These are phyloP conservation scores for Babesia bovis DNA, from an alignment of 169 alveolate species.

Conservation along the genomic window DNA sequence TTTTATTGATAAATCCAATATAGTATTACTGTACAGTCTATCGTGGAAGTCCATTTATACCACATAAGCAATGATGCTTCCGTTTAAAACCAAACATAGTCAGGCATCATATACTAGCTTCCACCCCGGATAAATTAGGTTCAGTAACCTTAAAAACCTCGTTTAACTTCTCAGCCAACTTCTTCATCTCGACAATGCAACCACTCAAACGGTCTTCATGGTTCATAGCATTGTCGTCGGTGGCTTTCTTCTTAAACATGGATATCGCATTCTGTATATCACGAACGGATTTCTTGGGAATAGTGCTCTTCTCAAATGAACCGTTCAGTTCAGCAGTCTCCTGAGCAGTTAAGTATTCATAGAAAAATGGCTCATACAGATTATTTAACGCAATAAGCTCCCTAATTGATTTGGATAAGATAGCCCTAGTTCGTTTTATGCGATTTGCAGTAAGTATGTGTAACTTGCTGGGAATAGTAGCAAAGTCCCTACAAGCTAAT, in stretches of 20 bases:
- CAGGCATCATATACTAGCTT: too few relatives aligned
- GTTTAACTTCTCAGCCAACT: background rate
- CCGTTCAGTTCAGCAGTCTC: background rate
- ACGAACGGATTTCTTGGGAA: background rate
- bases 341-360: constrained; percentile 27
- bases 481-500: background rate
- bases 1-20: too few relatives aligned
- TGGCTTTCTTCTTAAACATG: background rate
- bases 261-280: background rate
- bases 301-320: background rate
- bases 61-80: too few relatives aligned
- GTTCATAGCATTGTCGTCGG: background rate
- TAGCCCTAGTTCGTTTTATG: constrained; percentile 14
- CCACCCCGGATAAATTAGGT: background rate
- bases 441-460: constrained; percentile 10
- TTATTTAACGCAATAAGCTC: constrained; percentile 16
- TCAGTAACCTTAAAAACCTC: background rate
- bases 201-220: constrained; percentile 1
- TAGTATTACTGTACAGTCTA: too few relatives aligned
- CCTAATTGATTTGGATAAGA: constrained; percentile 19
- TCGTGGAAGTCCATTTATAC: too few relatives aligned
- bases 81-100: too few relatives aligned
- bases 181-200: background rate
- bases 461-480: background rate
- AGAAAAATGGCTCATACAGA: constrained; percentile 31